Conservation (phyloP, 2,329 filamentous ascomycete species). For the Hymenoscyphus scutula region DNA sequence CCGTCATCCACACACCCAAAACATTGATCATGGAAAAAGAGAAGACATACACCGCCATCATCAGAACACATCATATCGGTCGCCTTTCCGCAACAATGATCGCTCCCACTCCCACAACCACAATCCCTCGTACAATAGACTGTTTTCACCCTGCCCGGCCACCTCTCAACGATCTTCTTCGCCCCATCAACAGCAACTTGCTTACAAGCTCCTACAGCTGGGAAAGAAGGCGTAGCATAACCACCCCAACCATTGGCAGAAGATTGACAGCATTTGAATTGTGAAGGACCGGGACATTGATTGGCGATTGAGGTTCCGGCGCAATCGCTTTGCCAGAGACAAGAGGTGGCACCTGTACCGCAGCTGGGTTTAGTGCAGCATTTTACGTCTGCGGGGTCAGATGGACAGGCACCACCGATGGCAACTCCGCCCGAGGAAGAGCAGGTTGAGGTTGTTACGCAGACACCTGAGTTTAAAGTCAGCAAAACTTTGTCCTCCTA, state of each 20-base stretch:
- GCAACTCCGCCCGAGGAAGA: not conserved
- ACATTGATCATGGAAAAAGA: not conserved
- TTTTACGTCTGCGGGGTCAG: conserved; percentile 6
- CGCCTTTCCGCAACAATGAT: conserved; percentile 11
- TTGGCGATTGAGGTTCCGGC: not conserved
- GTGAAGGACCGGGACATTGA: not conserved
- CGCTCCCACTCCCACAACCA: conserved; percentile 4
- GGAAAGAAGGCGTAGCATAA: conserved; percentile 3
- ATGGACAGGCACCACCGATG: conserved; percentile 4
- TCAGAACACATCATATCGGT: conserved; percentile 9
- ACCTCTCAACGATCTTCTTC: conserved; percentile 7
- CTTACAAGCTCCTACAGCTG: conserved; percentile 5
- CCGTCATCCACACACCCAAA: not conserved
- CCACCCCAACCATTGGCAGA: not conserved
- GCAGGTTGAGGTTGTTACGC: not conserved
- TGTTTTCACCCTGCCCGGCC: not conserved
- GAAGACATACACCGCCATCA: conserved; percentile 4
- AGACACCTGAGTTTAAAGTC: conserved; percentile 2
- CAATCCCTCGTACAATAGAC: conserved; percentile 11
- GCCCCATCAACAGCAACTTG: conserved; percentile 4
- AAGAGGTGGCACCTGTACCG: not conserved
- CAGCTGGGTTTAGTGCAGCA: conserved; percentile 8
- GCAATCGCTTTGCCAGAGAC: conserved; percentile 3
- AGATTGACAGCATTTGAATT: conserved; percentile 8
- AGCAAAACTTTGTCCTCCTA: not conserved